A percentile compares a stretch with the other conserved stretches of the same genome.
Conservation (phyloP, 1,284 basidiomycete genomes). For the Polyporus tsugae region DNA sequence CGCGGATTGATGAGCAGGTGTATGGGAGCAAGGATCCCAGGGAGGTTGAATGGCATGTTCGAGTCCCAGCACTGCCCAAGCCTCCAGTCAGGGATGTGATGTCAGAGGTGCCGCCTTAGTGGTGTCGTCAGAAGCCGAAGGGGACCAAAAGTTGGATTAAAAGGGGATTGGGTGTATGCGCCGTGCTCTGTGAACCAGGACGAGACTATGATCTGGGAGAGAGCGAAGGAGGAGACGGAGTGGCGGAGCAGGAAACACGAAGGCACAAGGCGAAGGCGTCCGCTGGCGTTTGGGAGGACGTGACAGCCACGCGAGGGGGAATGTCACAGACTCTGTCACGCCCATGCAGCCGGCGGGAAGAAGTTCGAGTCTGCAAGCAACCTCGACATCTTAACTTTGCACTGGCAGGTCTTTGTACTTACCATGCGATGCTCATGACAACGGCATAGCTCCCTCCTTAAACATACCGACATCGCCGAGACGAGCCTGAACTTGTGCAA, state of each 20-base stretch:
- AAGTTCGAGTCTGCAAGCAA: too few relatives aligned
- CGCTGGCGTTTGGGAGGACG: constrained; percentile 5
- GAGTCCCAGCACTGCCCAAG: background rate
- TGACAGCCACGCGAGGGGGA: background rate
- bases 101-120: background rate
- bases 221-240: background rate
- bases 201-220: background rate
- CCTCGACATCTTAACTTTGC: background rate
- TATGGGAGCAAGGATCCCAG: constrained; percentile 80
- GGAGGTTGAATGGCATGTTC: constrained; percentile 78
- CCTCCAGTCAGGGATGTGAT: background rate
- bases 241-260: background rate
- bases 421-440: too few relatives aligned
- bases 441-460: too few relatives aligned
- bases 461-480: too few relatives aligned
- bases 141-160: background rate
- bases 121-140: background rate
- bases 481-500: too few relatives aligned
- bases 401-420: too few relatives aligned
- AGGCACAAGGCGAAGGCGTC: background rate
- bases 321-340: background rate
- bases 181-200: background rate
- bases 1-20: constrained; percentile 79
- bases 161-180: background rate
- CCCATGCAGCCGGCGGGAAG: background rate